Evolutionary conservation across 805 yeast species (phyloP).

Genomic region (Candida pseudoglaebosa): DNA sequence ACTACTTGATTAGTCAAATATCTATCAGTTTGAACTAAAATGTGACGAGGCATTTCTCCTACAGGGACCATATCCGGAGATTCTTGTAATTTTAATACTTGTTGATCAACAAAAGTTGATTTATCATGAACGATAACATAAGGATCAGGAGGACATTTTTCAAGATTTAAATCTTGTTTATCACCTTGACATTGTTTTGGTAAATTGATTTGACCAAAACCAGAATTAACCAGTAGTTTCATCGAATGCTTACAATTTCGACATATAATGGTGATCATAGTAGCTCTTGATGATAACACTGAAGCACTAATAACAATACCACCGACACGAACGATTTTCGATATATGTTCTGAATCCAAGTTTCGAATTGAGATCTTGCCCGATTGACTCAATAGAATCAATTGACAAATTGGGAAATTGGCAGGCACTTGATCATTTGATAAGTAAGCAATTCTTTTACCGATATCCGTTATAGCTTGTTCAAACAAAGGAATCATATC

Average conservation of each 20-base stretch:
- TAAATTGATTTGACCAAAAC: conserved; percentile 65
- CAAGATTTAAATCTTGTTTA: conserved; percentile 48
- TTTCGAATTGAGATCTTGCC: conserved; percentile 72
- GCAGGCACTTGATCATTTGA: conserved; percentile 48
- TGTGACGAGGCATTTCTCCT: conserved; percentile 97
- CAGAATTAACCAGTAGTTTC: conserved; percentile 56
- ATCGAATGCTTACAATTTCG: conserved; percentile 81
- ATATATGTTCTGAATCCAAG: conserved; percentile 80
- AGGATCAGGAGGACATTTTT: conserved; percentile 85
- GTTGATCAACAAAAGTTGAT: conserved; percentile 93
- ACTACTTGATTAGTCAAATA: conserved; percentile 84
- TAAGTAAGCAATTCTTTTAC: conserved; percentile 61
- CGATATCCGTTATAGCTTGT: conserved; percentile 78
- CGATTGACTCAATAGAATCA: conserved; percentile 71
- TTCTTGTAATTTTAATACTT: conserved; percentile 88
- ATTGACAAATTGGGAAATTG: conserved; percentile 77
- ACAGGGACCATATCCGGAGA: conserved; percentile 99
- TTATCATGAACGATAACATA: conserved; percentile 91
- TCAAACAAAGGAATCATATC: conserved; percentile 87
- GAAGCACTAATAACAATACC: conserved; percentile 94
- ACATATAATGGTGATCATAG: conserved; percentile 79
- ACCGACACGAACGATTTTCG: conserved; percentile 84
- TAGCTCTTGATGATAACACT: conserved; percentile 83
- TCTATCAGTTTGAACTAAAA: conserved; percentile 81
- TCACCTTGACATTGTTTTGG: conserved; percentile 62